Base-by-base conservation (phyloP, 768 basidiomycete species). In the Boletus subparvulus region DNA sequence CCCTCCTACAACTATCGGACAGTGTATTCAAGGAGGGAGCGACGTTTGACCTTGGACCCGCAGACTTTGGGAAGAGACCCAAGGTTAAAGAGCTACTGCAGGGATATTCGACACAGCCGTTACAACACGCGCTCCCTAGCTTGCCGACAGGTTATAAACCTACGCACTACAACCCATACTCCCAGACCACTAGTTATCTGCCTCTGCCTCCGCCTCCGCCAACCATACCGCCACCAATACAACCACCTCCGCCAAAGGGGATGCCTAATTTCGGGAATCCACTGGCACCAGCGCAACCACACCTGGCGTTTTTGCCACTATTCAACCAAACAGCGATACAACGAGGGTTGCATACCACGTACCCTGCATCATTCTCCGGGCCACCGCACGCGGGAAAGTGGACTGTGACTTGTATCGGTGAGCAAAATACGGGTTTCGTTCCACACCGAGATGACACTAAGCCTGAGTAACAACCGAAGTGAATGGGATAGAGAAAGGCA, bases 321-420 rank as follows among this genome's bases (percentile, higher is more conserved):
- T 90, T 91, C 71, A 90, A 90, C 68, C 85, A 90, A 72, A 83
- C 81, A 3, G 87, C 87, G 43, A 72, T 76, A 45, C 88, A 89
- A 62, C 82, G 87, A 40, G 78, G 85, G 44, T 75, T 88, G 55
- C 74, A 70, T 21, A 80, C 89, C 10, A 79, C 83, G 49, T 91
- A 89, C 62, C 73, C 76, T 13, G 81, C 85, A 6, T 70, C 76
- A 46, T 85, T 86, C 61, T 73, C 74, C 32, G 89, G 88, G 41
- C 87, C 86, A 17, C 73, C 84, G 6, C 88, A 91, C 62, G 83
- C 86, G 26, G 82, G 84, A 28, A 77, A 75, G 56, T 91, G 89
- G 89, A 76, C 69, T 39, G 83, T 85, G 36, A 76, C 77, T 53
- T 91, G 89, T 69, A 69, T 87, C 58, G 88, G 88, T 90, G 69